Conservation (phyloP, 1,284 basidiomycete species). For the Peniophora sp. region DNA sequence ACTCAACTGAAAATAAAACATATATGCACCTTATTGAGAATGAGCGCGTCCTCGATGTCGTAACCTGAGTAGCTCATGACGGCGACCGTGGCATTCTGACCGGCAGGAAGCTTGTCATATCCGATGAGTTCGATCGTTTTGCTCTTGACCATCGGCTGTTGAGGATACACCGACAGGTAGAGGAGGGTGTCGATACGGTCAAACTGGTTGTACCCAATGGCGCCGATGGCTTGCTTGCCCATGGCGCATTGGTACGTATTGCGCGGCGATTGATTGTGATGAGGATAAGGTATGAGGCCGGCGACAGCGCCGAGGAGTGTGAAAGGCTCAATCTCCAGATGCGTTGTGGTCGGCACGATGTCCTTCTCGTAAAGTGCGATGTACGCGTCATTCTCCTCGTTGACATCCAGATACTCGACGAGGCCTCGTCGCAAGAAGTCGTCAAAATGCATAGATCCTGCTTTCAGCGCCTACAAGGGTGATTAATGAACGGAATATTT, state of each 20-base stretch:
- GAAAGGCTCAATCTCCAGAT: conserved; percentile 98
- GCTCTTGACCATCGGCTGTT: conserved; percentile 99
- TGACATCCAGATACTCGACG: conserved; percentile 99
- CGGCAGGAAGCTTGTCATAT: conserved; percentile 94
- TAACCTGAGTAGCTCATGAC: conserved; percentile 99
- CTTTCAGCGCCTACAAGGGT: conserved; percentile 26
- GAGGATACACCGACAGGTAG: conserved; percentile 98
- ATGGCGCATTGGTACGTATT: conserved; percentile 99
- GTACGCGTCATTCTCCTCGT: conserved; percentile 98
- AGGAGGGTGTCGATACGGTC: conserved; percentile 98
- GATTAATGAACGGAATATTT: not conserved
- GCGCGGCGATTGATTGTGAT: conserved; percentile 98
- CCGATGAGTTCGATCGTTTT: conserved; percentile 97
- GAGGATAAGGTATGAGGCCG: conserved; percentile 97
- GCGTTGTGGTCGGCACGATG: conserved; percentile 79
- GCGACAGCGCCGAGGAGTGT: conserved; percentile 97
- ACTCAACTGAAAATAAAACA: not conserved
- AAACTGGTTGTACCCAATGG: conserved; percentile 97
- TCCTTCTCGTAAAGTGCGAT: conserved; percentile 94
- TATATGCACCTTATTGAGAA: conserved; percentile 77
- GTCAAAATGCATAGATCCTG: conserved; percentile 89
- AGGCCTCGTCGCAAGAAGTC: conserved; percentile 92
- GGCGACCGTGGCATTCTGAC: conserved; percentile 97
- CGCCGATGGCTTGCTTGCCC: conserved; percentile 99
- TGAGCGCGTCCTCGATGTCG: conserved; percentile 98